A percentile compares a stretch with the other conserved stretches of the same genome.
Evolutionary conservation across 176 grass and related monocot species (phyloP).

Genomic region (Bolboschoenus planiculmis): DNA sequence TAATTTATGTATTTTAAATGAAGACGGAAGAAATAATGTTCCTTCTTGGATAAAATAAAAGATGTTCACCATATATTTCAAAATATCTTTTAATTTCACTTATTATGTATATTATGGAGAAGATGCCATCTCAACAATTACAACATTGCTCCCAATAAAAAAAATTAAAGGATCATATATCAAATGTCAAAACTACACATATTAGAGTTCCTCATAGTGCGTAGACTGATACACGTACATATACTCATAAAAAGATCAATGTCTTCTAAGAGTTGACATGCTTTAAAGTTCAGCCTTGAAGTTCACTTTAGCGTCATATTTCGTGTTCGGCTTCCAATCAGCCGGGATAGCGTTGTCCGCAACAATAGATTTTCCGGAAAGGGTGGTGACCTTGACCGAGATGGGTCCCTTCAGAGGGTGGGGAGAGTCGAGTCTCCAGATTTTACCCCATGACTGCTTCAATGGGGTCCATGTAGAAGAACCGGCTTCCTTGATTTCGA

Average conservation of each 20-base stretch:
- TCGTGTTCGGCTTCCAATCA: conserved; percentile 48
- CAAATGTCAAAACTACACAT: background rate
- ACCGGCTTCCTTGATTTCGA: conserved; percentile 56
- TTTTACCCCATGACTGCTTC: conserved; percentile 61
- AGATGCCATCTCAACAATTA: background rate
- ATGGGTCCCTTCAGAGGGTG: conserved; percentile 54
- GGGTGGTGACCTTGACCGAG: conserved; percentile 62
- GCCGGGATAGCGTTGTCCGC: conserved; percentile 56
- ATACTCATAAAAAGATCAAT: no score
- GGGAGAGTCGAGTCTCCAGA: conserved; percentile 61
- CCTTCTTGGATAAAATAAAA: background rate
- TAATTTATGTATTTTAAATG: background rate
- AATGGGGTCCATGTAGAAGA: conserved; percentile 48
- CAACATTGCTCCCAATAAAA: background rate
- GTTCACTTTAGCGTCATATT: conserved; percentile 69
- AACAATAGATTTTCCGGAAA: conserved; percentile 40
- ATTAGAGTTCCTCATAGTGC: background rate
- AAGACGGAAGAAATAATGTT: background rate
- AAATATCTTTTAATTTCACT: background rate
- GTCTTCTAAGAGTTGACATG: background rate
- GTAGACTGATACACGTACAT: no score
- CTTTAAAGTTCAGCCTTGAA: conserved; percentile 26
- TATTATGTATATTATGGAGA: background rate
- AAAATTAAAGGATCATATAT: background rate
- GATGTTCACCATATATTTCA: background rate